Conservation (phyloP, 2,329 filamentous ascomycete genomes). For the Diaporthe caulivora region DNA sequence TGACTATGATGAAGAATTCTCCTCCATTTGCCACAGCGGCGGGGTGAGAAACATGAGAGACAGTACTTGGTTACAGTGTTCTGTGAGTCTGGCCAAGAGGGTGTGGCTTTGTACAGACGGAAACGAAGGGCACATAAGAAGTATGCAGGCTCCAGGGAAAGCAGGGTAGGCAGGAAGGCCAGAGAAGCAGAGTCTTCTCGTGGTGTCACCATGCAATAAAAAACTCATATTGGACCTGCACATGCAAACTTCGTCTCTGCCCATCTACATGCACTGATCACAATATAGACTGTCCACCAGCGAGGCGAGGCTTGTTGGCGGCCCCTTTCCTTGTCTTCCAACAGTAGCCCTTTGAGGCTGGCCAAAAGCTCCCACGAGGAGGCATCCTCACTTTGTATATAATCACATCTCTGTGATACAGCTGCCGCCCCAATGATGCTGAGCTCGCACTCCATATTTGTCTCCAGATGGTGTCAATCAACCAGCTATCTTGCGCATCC, state of each 20-base stretch:
- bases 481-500: too few relatives aligned
- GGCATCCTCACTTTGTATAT: too few relatives aligned
- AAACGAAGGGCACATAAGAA: not conserved
- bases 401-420: too few relatives aligned
- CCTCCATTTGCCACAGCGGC: not conserved
- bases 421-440: too few relatives aligned
- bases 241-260: not conserved
- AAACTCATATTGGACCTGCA: conserved; percentile 17
- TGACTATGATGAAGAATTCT: not conserved
- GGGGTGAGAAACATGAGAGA: not conserved
- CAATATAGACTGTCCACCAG: not conserved
- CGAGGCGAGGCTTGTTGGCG: too few relatives aligned
- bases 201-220: not conserved
- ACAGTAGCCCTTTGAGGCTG: too few relatives aligned
- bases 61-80: not conserved
- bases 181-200: not conserved
- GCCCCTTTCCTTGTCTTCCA: too few relatives aligned
- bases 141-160: conserved; percentile 8
- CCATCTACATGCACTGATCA: not conserved
- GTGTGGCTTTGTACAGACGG: conserved; percentile 10
- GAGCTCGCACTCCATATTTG: too few relatives aligned
- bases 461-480: too few relatives aligned
- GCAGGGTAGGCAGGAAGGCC: not conserved
- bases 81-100: conserved; percentile 5
- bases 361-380: too few relatives aligned